Evolutionary conservation across 2,329 filamentous ascomycete genomes (phyloP), one percentile per base, ranked within the genome.

Genomic region (Botryotinia calthae): DNA sequence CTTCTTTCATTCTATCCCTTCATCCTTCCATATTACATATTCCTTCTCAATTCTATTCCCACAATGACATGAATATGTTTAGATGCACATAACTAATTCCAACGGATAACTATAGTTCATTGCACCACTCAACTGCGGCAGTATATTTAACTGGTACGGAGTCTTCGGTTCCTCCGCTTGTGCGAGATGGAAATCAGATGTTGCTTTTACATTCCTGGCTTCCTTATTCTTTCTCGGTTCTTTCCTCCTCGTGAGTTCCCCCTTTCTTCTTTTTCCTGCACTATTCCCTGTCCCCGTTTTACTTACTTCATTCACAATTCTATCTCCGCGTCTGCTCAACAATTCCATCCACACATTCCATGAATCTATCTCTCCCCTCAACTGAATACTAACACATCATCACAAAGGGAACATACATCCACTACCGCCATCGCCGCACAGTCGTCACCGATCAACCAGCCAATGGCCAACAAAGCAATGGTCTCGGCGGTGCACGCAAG

Each of bases 101-200:
- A 28, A 12, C 22, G 18, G 25, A 22, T 56, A 4, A 31, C 9
- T 18, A 1, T 22, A 77, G 68, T 76, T 75, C 90, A 82, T 98
- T 93, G 65, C 97, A 86, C 82, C 97, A 93, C 78, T 93, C 92
- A 93, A 97, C 66, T 92, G 88, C 79, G 92, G 94, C 71, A 88
- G 87, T 10, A 89, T 88, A 51, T 98, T 87, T 80, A 97, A 94
- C 79, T 97, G 92, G 48, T 97, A 85, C 78, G 97, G 93, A 2
- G 96, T 85, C 1, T 97, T 88, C 80, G 97, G 95, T 2, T 94
- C 90, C 75, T 82, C 86, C 63, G 80, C 81, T n/a, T 95, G 92
- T 81, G 85, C 87, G 73, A 87, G 89, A 77, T 92, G 88, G 87
- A 93, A 91, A 82, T 88, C 92, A 58, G 85, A 79, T 67, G 70